Percentiles rank a stretch among this genome's conserved stretches.
Conservation (phyloP, 2,329 filamentous ascomycete genomes). For the Elsinoe batatas region DNA sequence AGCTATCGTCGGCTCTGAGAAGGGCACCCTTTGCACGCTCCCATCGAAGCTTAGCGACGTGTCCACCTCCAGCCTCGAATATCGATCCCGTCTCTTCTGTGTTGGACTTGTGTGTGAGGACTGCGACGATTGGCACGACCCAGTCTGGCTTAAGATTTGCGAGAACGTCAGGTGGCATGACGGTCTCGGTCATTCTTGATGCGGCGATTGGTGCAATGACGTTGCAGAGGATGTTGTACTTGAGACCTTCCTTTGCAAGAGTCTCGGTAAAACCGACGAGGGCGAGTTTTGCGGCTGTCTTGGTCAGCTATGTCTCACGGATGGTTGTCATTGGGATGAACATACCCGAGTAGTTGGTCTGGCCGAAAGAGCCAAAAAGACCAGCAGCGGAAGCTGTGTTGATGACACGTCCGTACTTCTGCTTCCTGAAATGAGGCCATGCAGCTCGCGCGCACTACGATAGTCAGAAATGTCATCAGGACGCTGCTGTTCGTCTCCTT, state of each 20-base stretch:
- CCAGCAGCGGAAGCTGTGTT: conserved; percentile 96
- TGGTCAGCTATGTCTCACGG: conserved; percentile 20
- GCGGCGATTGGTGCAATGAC: conserved; percentile 92
- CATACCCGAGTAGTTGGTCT: conserved; percentile 82
- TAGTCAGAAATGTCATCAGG: background rate
- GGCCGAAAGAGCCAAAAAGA: conserved; percentile 89
- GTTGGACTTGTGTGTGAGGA: conserved; percentile 78
- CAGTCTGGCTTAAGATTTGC: conserved; percentile 81
- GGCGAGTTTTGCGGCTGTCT: conserved; percentile 73
- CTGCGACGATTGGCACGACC: conserved; percentile 87
- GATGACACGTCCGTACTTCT: conserved; percentile 95
- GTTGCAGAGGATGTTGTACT: conserved; percentile 96
- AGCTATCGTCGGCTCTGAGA: conserved; percentile 75
- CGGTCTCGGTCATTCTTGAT: conserved; percentile 87
- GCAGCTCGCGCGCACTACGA: conserved; percentile 70
- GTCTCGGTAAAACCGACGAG: conserved; percentile 97
- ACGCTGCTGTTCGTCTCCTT: no score
- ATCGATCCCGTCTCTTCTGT: conserved; percentile 74
- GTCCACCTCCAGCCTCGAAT: conserved; percentile 88
- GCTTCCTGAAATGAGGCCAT: conserved; percentile 96
- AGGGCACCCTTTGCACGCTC: conserved; percentile 83
- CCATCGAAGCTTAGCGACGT: conserved; percentile 89
- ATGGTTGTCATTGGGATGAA: background rate
- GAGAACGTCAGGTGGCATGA: conserved; percentile 90
- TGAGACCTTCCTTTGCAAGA: conserved; percentile 89